Percentiles rank a stretch among this genome's conserved stretches.
phyloP scores from a whole-genome alignment of 352 stramenopile species.

The Pythium aquatile region DNA sequence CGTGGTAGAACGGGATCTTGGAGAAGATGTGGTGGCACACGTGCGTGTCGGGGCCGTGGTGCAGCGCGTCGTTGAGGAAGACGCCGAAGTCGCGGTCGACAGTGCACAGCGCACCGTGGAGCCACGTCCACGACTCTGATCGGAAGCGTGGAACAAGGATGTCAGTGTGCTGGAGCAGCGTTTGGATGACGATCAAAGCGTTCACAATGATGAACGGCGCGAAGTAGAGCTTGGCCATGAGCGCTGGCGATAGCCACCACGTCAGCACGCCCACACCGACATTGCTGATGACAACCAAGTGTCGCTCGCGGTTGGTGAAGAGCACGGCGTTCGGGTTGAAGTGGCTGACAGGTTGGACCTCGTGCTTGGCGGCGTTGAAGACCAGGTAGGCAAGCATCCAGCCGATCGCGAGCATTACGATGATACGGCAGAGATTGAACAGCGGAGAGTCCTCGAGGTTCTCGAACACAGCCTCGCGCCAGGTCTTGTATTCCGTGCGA shows the following conservation, averaged over 20 bases:
- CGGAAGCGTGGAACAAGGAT: too few species aligned
- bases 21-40: constrained; percentile 98
- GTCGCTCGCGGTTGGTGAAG: constrained; percentile 91
- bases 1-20: constrained; percentile 86
- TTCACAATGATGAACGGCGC: constrained; percentile 96
- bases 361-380: constrained; percentile 93
- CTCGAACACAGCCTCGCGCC: constrained; percentile 42
- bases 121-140: constrained; percentile 94
- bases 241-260: constrained; percentile 63
- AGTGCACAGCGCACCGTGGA: constrained; percentile 95
- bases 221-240: constrained; percentile 94
- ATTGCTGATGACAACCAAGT: constrained; percentile 93
- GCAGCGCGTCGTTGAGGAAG: constrained; percentile 96
- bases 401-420: constrained; percentile 92
- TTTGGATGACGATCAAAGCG: constrained; percentile 96
- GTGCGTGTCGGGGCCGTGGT: constrained; percentile 98
- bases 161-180: constrained; percentile 98
- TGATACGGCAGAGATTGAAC: constrained; percentile 93
- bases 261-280: constrained; percentile 81
- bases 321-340: constrained; percentile 95
- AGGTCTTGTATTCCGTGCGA: constrained; percentile 51
- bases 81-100: constrained; percentile 96
- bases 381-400: constrained; percentile 98
- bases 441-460: constrained; percentile 93
- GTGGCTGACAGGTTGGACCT: constrained; percentile 86